phyloP scores from a whole-genome alignment of 257 asterid species.

The Rauvolfia tetraphylla region DNA sequence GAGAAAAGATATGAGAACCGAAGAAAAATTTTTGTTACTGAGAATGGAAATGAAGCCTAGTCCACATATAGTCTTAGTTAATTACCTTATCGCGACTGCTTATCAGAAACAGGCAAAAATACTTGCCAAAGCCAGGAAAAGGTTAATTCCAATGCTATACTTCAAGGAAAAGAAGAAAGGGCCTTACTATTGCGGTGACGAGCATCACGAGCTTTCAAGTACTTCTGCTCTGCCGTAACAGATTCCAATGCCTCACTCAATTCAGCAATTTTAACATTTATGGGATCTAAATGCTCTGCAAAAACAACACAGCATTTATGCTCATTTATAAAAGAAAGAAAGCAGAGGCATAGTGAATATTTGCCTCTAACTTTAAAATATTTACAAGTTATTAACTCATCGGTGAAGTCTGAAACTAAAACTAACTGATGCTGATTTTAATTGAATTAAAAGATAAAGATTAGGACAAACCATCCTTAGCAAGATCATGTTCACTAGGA shows the following conservation, averaged over 20 bases:
- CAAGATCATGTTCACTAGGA: slow-evolving; percentile 69
- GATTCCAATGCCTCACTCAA: slow-evolving; percentile 78
- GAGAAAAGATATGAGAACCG: too few species aligned
- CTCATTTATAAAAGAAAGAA: slow-evolving; percentile 12
- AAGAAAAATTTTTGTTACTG: too few species aligned
- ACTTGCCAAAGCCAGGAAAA: background rate
- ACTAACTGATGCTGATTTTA: background rate
- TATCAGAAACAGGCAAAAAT: background rate
- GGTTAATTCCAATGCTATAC: background rate
- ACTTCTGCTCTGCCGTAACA: slow-evolving; percentile 75
- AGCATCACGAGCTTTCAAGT: slow-evolving; percentile 64
- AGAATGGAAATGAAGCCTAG: too few species aligned
- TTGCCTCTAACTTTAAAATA: background rate
- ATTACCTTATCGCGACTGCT: too few species aligned
- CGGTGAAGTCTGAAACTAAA: background rate
- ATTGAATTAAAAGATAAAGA: slow-evolving; percentile 8
- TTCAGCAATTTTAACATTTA: slow-evolving; percentile 80
- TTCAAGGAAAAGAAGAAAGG: slow-evolving; percentile 7
- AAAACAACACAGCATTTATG: slow-evolving; percentile 21
- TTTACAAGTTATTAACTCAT: background rate
- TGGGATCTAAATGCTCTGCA: slow-evolving; percentile 72
- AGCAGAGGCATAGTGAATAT: slow-evolving; percentile 1
- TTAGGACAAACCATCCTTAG: slow-evolving; percentile 69
- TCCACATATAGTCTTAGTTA: too few species aligned
- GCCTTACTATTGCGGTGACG: slow-evolving; percentile 81